These are phyloP conservation scores for Candida schatavii DNA, from an alignment of 805 yeast species.

Conservation along the genomic window DNA sequence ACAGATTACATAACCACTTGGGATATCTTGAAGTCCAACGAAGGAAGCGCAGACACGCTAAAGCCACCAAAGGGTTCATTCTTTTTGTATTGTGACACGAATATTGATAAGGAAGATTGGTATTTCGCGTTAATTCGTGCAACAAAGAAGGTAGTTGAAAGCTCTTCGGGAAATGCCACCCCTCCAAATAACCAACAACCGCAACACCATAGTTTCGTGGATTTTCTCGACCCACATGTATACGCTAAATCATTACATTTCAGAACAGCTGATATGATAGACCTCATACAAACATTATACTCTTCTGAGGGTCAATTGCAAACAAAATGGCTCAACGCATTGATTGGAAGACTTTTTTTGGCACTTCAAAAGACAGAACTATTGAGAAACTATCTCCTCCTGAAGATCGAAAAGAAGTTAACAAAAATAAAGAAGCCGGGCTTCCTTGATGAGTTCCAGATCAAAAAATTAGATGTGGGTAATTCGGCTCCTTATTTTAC, in stretches of 20 bases:
- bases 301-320: constrained; percentile 81
- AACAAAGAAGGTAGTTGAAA: constrained; percentile 44
- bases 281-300: constrained; percentile 71
- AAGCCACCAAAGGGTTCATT: constrained; percentile 39
- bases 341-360: constrained; percentile 78
- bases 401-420: constrained; percentile 66
- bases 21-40: constrained; percentile 21
- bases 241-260: constrained; percentile 75
- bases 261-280: constrained; percentile 66
- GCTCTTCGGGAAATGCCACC: background rate
- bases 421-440: constrained; percentile 83
- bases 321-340: constrained; percentile 88
- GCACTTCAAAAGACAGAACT: constrained; percentile 69
- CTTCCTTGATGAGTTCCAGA: constrained; percentile 77
- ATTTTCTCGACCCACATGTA: constrained; percentile 43
- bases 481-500: constrained; percentile 77
- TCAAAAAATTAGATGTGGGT: constrained; percentile 73
- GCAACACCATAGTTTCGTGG: constrained; percentile 7
- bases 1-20: constrained; percentile 16
- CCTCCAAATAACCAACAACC: background rate
- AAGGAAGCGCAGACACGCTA: constrained; percentile 9
- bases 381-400: constrained; percentile 55
- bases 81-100: constrained; percentile 73
- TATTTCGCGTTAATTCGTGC: constrained; percentile 83
- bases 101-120: constrained; percentile 88